These are phyloP conservation scores for Candida nitratophila DNA, from an alignment of 805 yeast species.

Conservation along the genomic window DNA sequence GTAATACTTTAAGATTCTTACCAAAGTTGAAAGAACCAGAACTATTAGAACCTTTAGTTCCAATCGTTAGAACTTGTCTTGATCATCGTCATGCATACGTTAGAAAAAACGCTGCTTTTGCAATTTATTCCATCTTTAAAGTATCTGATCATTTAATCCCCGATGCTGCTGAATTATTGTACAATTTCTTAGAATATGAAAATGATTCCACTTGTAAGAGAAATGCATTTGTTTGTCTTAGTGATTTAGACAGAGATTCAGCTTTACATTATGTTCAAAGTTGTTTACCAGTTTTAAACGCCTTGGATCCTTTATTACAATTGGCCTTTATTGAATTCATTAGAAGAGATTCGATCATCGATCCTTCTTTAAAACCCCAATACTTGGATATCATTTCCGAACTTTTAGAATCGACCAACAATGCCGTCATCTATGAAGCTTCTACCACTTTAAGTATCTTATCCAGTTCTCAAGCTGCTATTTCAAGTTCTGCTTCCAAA, in stretches of 20 bases:
- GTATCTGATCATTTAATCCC: conserved; percentile 86
- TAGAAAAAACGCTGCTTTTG: conserved; percentile 93
- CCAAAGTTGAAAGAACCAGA: conserved; percentile 90
- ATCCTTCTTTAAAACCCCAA: conserved; percentile 59
- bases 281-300: conserved; percentile 49
- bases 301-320: conserved; percentile 78
- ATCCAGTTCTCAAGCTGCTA: conserved; percentile 52
- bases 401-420: conserved; percentile 60
- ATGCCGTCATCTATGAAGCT: conserved; percentile 84
- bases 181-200: conserved; percentile 69
- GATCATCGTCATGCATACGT: conserved; percentile 98
- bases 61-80: conserved; percentile 82
- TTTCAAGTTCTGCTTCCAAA: conserved; percentile 75
- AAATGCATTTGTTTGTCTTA: conserved; percentile 86
- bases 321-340: conserved; percentile 88
- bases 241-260: conserved; percentile 75
- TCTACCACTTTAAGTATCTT: conserved; percentile 67
- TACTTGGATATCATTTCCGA: conserved; percentile 70
- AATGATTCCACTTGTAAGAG: conserved; percentile 91
- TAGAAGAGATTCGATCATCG: conserved; percentile 64
- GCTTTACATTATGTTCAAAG: conserved; percentile 80
- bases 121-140: conserved; percentile 73
- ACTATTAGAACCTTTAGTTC: conserved; percentile 89
- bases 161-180: conserved; percentile 86
- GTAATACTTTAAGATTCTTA: conserved; percentile 88